Conservation (phyloP, 73 alveolate genomes). For the Paramecium sonneborni region DNA sequence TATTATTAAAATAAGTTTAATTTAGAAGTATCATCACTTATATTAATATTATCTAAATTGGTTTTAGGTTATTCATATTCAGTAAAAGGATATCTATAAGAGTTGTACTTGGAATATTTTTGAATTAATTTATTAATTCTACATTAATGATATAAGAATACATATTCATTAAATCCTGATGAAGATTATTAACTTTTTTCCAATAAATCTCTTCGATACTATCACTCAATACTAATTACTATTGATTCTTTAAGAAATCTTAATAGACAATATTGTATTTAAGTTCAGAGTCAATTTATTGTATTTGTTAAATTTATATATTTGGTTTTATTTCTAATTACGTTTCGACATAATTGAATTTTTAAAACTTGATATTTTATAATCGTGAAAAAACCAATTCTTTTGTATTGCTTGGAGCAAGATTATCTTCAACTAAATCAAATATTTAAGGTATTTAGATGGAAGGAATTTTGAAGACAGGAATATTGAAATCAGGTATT, state of each 20-base stretch:
- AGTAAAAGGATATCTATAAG: conserved; percentile 30
- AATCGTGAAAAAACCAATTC: neutral
- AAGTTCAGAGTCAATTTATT: neutral
- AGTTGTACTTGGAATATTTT: neutral
- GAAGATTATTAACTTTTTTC: conserved; percentile 8
- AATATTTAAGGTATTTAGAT: neutral
- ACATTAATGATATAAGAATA: neutral
- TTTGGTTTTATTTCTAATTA: neutral
- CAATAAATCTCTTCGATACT: neutral
- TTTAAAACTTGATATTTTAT: neutral
- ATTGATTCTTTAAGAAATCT: neutral
- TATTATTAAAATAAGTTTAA: neutral
- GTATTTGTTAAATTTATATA: neutral
- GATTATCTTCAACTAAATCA: neutral
- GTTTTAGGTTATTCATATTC: neutral
- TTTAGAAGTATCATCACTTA: neutral
- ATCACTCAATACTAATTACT: neutral
- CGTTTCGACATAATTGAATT: neutral
- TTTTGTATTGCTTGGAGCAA: conserved; percentile 32
- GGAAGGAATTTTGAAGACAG: neutral
- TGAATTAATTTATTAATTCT: neutral
- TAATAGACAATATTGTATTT: conserved; percentile 13
- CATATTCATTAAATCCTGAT: neutral
- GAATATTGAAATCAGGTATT: neutral
- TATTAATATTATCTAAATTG: neutral